Conservation (phyloP, 2,329 filamentous ascomycete genomes). For the Colletotrichum filicis region DNA sequence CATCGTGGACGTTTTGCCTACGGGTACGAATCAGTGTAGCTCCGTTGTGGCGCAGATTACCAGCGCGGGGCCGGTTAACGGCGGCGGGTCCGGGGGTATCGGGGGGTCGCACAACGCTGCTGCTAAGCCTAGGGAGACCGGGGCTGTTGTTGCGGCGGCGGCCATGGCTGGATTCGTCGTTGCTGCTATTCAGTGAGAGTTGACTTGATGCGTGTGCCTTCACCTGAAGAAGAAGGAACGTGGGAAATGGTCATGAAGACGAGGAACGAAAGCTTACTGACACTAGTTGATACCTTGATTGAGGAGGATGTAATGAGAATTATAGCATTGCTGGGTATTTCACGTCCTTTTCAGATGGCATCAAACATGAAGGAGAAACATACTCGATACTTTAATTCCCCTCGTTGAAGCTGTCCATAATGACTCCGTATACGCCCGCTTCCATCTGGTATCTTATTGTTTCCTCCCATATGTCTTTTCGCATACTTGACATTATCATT, state of each 20-base stretch:
- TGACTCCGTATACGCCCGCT: neutral
- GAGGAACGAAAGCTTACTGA: neutral
- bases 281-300: neutral
- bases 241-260: too few species aligned
- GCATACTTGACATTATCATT: constrained; percentile 7
- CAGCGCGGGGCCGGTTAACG: constrained; percentile 20
- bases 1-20: constrained; percentile 18
- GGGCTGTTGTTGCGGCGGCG: constrained; percentile 18
- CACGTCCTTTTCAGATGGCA: neutral
- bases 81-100: neutral
- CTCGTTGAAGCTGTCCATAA: neutral
- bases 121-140: constrained; percentile 18
- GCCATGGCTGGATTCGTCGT: constrained; percentile 25
- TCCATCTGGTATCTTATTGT: neutral
- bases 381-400: neutral
- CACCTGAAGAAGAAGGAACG: neutral
- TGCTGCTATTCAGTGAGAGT: constrained; percentile 1
- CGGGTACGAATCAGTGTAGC: constrained; percentile 22
- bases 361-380: neutral
- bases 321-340: neutral
- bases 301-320: neutral
- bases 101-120: neutral
- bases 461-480: neutral
- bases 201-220: too few species aligned
- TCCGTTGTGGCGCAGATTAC: constrained; percentile 31